Evolutionary conservation across 2,329 filamentous ascomycete species (phyloP), one percentile per base, ranked within the genome.

Genomic region (Neopestalotiopsis clavispora): DNA sequence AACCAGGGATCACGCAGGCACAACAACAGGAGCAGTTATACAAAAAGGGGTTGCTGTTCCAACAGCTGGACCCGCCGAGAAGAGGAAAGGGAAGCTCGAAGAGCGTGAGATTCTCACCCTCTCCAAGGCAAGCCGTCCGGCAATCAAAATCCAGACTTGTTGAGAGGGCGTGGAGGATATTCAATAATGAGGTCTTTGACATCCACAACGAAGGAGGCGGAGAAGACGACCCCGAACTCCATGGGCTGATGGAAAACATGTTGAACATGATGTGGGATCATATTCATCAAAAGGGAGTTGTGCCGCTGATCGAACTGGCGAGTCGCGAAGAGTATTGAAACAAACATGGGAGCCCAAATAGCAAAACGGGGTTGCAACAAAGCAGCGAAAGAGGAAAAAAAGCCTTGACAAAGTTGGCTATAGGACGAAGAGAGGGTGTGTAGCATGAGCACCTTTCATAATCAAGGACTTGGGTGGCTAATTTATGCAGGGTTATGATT

Each of bases 61-160:
- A 59, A 59, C 20, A 34, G 17, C 4, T 23, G 4, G 57, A 14
- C 9, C 20, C 57, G 57, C 30, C n/a, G n/a, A 23, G 17, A 52
- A 23, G 6, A 23, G 30, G 57, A 14, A 30, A n/a, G 30, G 57
- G 12, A 28, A n/a, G 10, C 9, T 34, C 23, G 17, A 23, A 10
- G 23, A 59, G 13, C 7, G 23, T 14, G 6, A 23, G 14, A 34
- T n/a, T 23, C 23, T 59, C 57, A 12, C 13, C 32, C 10, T 62
- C 32, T 28, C 30, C 30, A 34, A 13, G 13, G 61, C 61, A 64
- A 52, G 14, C 45, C 13, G 28, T 28, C 30, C 42, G 63, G n/a
- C n/a, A 32, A 30, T 56, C 23, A n/a, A 66, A 66, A 30, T 45
- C 63, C 10, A 28, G 57, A 12, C 63, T 28, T 34, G 32, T 66